Conservation (phyloP, 306 rosid species). For the Pyrus pyrifolia region DNA sequence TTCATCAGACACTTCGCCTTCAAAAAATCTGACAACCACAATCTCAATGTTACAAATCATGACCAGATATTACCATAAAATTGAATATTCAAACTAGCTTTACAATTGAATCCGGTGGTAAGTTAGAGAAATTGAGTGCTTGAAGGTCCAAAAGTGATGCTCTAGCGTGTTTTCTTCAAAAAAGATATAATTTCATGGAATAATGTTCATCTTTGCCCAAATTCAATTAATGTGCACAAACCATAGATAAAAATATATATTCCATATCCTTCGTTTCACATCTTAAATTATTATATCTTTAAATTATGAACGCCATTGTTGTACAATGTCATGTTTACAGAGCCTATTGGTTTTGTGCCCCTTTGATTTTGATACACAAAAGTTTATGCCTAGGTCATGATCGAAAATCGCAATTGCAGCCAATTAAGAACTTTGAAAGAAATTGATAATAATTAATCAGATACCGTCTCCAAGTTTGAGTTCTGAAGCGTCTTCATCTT, state of each 20-base stretch:
- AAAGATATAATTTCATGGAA: not conserved
- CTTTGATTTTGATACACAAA: not conserved
- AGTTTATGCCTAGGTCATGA: not conserved
- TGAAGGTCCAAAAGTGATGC: too few species aligned
- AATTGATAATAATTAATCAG: not conserved
- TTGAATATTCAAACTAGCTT: not conserved
- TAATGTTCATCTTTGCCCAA: not conserved
- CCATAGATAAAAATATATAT: not conserved
- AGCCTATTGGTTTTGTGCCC: not conserved
- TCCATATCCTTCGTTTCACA: not conserved
- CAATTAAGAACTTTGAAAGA: not conserved
- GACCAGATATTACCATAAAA: not conserved
- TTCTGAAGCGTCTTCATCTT: constrained; percentile 26
- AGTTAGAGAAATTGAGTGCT: too few species aligned
- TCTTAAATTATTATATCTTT: too few species aligned
- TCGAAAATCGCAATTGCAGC: not conserved
- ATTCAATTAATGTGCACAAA: not conserved
- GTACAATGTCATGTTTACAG: not conserved
- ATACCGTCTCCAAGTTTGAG: constrained; percentile 30
- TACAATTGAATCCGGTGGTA: not conserved
- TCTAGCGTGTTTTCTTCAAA: too few species aligned
- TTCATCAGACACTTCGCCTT: constrained; percentile 34
- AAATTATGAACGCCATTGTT: not conserved
- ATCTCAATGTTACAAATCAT: not conserved
- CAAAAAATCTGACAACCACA: constrained; percentile 16